Percentiles rank a stretch among this genome's conserved stretches.
These are phyloP conservation scores for Coniochaeta pulveracea DNA, from an alignment of 2,329 filamentous ascomycete species.

Conservation along the genomic window DNA sequence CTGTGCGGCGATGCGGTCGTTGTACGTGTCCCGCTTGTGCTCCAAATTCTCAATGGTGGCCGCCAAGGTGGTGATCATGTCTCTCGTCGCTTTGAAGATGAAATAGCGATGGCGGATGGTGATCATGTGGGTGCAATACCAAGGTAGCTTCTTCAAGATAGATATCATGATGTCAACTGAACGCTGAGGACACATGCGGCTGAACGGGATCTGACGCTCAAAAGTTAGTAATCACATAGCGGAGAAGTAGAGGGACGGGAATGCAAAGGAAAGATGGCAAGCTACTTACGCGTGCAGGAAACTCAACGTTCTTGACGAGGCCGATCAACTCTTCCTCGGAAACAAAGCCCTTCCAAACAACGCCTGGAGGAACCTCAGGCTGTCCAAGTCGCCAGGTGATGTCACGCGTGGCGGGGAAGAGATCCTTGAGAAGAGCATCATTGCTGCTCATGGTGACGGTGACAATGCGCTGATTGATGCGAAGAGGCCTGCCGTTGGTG, in stretches of 20 bases:
- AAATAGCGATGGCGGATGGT: slow-evolving; percentile 44
- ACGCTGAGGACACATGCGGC: slow-evolving; percentile 49
- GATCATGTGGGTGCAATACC: slow-evolving; percentile 45
- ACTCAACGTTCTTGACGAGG: slow-evolving; percentile 52
- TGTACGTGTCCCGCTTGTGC: not conserved
- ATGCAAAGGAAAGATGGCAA: slow-evolving; percentile 9
- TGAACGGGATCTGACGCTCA: slow-evolving; percentile 40
- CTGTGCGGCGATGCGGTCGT: slow-evolving; percentile 21
- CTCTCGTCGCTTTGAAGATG: slow-evolving; percentile 37
- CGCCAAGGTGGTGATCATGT: slow-evolving; percentile 35
- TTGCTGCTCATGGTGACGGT: slow-evolving; percentile 46
- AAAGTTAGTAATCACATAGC: slow-evolving; percentile 5
- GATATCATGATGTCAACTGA: slow-evolving; percentile 56
- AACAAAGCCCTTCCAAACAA: slow-evolving; percentile 48
- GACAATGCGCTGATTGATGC: slow-evolving; percentile 46
- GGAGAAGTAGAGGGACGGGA: slow-evolving; percentile 5
- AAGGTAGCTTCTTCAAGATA: slow-evolving; percentile 51
- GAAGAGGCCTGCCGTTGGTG: slow-evolving; percentile 27
- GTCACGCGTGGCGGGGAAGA: slow-evolving; percentile 48
- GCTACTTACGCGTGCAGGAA: slow-evolving; percentile 45
- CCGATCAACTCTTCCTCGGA: slow-evolving; percentile 52
- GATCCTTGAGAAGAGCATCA: slow-evolving; percentile 43
- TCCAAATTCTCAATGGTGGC: slow-evolving; percentile 27
- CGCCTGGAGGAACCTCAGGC: slow-evolving; percentile 32
- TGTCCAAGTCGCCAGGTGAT: slow-evolving; percentile 39